A percentile compares a stretch with the other conserved stretches of the same genome.
Conservation (phyloP, 2,329 filamentous ascomycete species). For the Exserohilum rostratum region DNA sequence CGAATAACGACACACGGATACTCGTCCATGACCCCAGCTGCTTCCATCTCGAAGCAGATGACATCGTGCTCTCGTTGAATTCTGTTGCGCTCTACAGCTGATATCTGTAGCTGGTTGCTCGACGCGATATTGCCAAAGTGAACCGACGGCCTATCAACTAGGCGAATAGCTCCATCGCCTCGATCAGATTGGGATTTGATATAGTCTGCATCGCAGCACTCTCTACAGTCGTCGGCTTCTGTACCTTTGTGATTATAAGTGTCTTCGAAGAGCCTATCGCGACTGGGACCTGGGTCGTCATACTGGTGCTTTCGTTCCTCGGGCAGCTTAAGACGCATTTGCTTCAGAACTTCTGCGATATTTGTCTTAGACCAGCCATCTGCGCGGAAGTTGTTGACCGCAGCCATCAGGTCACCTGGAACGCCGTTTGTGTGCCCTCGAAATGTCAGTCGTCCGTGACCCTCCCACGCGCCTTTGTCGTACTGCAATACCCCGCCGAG, state of each 20-base stretch:
- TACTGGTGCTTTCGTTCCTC: constrained; percentile 10
- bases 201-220: constrained; percentile 13
- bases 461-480: constrained; percentile 23
- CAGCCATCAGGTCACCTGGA: constrained; percentile 14
- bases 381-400: constrained; percentile 15
- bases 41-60: constrained; percentile 33
- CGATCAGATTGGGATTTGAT: constrained; percentile 8
- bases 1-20: constrained; percentile 25
- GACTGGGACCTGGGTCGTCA: constrained; percentile 14
- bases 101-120: constrained; percentile 25
- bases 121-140: constrained; percentile 30
- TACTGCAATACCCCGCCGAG: constrained; percentile 29
- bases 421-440: constrained; percentile 16
- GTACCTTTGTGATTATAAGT: constrained; percentile 11
- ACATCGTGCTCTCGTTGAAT: constrained; percentile 19
- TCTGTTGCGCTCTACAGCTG: constrained; percentile 15
- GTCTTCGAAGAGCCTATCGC: constrained; percentile 18
- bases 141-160: constrained; percentile 16
- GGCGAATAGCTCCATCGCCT: constrained; percentile 12
- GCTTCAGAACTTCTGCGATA: constrained; percentile 10
- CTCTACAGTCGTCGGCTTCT: constrained; percentile 13
- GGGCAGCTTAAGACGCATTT: constrained; percentile 21
- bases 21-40: constrained; percentile 21
- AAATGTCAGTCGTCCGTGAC: constrained; percentile 16
- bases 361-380: constrained; percentile 9